Conservation (phyloP, 148 eudicot genomes). For the Rhododendron henanense region DNA sequence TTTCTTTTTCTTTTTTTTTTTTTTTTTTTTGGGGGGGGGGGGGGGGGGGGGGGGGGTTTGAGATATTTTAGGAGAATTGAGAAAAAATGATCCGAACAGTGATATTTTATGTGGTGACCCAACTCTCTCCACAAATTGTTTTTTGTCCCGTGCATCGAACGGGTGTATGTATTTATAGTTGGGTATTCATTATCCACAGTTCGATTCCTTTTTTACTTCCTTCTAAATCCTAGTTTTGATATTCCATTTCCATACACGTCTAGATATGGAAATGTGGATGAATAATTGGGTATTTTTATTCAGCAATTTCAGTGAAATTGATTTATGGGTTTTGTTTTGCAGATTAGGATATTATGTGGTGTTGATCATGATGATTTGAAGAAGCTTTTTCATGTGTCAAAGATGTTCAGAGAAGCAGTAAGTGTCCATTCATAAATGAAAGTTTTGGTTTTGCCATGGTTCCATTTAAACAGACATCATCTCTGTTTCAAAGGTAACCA, state of each 20-base stretch:
- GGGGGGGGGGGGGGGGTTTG: no score
- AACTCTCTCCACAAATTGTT: no score
- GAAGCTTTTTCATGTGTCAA: constrained; percentile 58
- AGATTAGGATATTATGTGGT: constrained; percentile 70
- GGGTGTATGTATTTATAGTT: background rate
- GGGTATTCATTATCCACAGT: background rate
- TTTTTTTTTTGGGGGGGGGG: no score
- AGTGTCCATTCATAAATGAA: constrained; percentile 14
- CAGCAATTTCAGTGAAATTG: background rate
- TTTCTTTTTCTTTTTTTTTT: no score
- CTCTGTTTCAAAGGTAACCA: constrained; percentile 47
- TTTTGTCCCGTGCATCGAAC: no score
- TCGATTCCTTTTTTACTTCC: background rate
- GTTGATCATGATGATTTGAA: constrained; percentile 82
- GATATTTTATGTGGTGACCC: no score
- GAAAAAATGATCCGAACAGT: no score
- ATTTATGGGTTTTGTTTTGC: constrained; percentile 14
- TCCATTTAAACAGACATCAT: constrained; percentile 51
- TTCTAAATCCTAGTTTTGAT: background rate
- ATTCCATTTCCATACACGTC: background rate
- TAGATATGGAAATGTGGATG: background rate
- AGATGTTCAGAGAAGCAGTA: constrained; percentile 56
- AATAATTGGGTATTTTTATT: background rate
- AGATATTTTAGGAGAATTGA: no score
- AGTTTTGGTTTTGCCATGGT: constrained; percentile 34